Evolutionary conservation across 176 grass and related monocot genomes (phyloP), one percentile per base, ranked within the genome.

Genomic region (Carex scoparia): DNA sequence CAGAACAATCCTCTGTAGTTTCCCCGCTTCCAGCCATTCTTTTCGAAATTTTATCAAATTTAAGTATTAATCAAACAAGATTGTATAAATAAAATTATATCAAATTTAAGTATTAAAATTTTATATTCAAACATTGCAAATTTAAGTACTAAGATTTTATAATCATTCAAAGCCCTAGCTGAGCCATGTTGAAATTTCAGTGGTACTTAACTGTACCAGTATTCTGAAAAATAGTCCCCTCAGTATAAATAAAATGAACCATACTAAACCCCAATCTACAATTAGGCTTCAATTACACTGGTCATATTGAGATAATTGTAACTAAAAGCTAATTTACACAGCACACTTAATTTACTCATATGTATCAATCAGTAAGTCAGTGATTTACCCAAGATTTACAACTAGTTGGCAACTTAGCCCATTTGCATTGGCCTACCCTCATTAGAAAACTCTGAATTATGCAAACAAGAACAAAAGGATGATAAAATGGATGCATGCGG

Each of bases 21-120:
- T 90, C 55, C 93, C 93, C 1, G 88, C 86, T 90, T 94, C 93
- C 35, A 99, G 85, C 96, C 96, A 99, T 90, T 94, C 96, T 99
- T 84, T 42, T 60, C 11, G 11, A 18, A 53, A 63, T 51, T 63
- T 38, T 23, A 87, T 79, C 53, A 19, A 69, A 59, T 61, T 38
- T 23, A 4, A 27, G 60, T 40, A 80, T 53, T 13, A 54, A 55
- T 40, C 44, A 82, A 85, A 79, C 6, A 35, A 16, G 51, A 33
- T 35, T 33, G 0, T 58, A 35, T 57, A 16, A 33, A 79, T 1
- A 32, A 28, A 13, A 5, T 0, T 63, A 28, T 23, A 87, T 78
- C 53, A 19, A 68, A 58, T 61, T 37, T 32, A 4, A 23, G 60
- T 38, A 79, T 51, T 13, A 23, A 23, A 77, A 32, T 8, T 55